Base-by-base conservation (phyloP, 1,284 basidiomycete genomes). In the Kwoniella shivajii region DNA sequence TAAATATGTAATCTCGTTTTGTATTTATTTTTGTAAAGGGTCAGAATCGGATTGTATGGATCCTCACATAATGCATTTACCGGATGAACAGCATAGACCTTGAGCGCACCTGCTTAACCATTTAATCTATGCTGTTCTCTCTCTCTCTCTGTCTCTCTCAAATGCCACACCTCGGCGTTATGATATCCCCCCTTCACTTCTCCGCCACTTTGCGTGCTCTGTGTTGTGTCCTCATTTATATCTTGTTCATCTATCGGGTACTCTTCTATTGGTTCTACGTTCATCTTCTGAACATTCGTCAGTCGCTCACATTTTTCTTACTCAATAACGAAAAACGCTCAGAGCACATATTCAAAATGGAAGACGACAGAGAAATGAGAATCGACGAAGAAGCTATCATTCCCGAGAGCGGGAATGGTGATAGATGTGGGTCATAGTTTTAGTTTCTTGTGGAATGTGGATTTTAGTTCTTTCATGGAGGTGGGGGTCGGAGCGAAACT, bases 281-380 rank as follows among this genome's bases (percentile, higher is more conserved):
- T n/a, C 16, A 39, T 9, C 37, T 9, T n/a, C 37, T n/a, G n/a
- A n/a, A n/a, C n/a, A n/a, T n/a, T n/a, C n/a, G n/a, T n/a, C n/a
- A 39, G n/a, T 20, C 22, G 4, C 18, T 39, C n/a, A 16, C 18
- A 18, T 20, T 20, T 39, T n/a, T 39, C 18, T 39, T 39, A 16
- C 6, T 20, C n/a, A 10, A n/a, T n/a, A n/a, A n/a, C n/a, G 11
- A 5, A 42, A 42, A 26, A 39, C 37, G 14, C 6, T 26, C 22
- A 22, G 27, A 5, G 7, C 33, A 10, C n/a, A 24, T 26, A 42
- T 20, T 18, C 62, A 71, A 48, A 22, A 73, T 73, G 71, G 71
- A 73, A 61, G 67, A 71, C 69, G 71, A 73, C 53, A 52, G 69
- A 62, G 71, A 71, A 58, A 68, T 69, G 67, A 58, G 69, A 41